A percentile compares a stretch with the other conserved stretches of the same genome.
Conservation (phyloP, 805 yeast genomes). For the Blastobotrys robertii region DNA sequence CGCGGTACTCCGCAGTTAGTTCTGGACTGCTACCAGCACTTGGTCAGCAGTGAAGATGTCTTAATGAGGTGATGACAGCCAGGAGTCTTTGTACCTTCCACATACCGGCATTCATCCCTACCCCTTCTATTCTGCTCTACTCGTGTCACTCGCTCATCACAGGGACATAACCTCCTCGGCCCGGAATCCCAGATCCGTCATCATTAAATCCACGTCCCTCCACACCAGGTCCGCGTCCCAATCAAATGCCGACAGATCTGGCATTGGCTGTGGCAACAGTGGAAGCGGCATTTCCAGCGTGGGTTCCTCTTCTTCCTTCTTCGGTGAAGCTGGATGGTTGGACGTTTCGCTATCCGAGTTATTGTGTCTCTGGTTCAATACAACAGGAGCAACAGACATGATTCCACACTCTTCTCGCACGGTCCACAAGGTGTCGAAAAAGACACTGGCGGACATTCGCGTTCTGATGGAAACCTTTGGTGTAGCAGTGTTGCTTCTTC, state of each 20-base stretch:
- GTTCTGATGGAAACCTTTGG: constrained; percentile 43
- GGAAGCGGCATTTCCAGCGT: not conserved
- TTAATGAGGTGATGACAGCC: too few relatives aligned
- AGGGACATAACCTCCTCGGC: constrained; percentile 30
- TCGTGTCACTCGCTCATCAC: too few relatives aligned
- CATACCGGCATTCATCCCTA: too few relatives aligned
- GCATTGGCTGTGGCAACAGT: not conserved
- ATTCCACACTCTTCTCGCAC: constrained; percentile 83
- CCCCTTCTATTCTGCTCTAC: too few relatives aligned
- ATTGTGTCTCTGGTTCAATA: constrained; percentile 17
- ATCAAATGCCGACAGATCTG: constrained; percentile 9
- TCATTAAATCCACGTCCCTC: constrained; percentile 80
- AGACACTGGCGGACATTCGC: constrained; percentile 86
- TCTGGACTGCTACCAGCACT: not conserved
- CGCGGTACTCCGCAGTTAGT: too few relatives aligned
- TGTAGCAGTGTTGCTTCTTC: constrained; percentile 17
- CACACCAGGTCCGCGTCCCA: constrained; percentile 48
- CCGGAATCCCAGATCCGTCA: constrained; percentile 89
- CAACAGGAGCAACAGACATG: constrained; percentile 32
- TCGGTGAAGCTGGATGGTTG: not conserved
- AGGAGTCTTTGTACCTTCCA: too few relatives aligned
- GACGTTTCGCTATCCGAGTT: constrained; percentile 7
- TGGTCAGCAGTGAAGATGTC: not conserved
- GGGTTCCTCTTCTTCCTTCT: not conserved
- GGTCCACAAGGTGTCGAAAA: constrained; percentile 82